These are phyloP conservation scores for Dipodascopsis tothii DNA, from an alignment of 805 yeast genomes.

Conservation along the genomic window DNA sequence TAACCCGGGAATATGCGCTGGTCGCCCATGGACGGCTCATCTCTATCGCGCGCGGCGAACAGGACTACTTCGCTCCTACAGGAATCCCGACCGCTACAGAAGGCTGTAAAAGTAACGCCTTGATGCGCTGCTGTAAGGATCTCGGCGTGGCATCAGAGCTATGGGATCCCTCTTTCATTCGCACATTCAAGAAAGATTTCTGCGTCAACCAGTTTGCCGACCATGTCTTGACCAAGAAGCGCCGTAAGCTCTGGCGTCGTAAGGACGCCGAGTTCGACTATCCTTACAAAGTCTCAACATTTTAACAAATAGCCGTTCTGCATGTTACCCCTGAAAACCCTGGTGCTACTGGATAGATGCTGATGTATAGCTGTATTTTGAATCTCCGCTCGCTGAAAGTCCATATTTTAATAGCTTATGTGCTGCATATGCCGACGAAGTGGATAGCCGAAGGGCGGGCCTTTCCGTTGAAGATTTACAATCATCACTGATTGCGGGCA, in stretches of 20 bases:
- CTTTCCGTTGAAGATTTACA: no score
- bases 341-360: no score
- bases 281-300: constrained; percentile 51
- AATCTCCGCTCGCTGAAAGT: no score
- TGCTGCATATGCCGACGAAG: no score
- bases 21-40: constrained; percentile 83
- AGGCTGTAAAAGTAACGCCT: constrained; percentile 92
- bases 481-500: no score
- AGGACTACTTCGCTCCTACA: constrained; percentile 76
- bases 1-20: constrained; percentile 85
- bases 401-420: no score
- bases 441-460: no score
- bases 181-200: constrained; percentile 50
- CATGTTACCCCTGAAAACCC: no score
- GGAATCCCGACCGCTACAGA: constrained; percentile 93
- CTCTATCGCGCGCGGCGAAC: constrained; percentile 91
- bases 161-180: constrained; percentile 93
- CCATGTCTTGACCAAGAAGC: constrained; percentile 69
- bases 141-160: constrained; percentile 92
- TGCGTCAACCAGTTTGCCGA: constrained; percentile 85
- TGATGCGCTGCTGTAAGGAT: constrained; percentile 97
- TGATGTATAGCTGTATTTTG: no score
- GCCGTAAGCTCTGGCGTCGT: constrained; percentile 81
- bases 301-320: no score
- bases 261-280: constrained; percentile 75